A percentile compares a stretch with the other conserved stretches of the same genome.
These are phyloP conservation scores for Eutypa lata DNA, from an alignment of 2,329 filamentous ascomycete species.

Conservation along the genomic window DNA sequence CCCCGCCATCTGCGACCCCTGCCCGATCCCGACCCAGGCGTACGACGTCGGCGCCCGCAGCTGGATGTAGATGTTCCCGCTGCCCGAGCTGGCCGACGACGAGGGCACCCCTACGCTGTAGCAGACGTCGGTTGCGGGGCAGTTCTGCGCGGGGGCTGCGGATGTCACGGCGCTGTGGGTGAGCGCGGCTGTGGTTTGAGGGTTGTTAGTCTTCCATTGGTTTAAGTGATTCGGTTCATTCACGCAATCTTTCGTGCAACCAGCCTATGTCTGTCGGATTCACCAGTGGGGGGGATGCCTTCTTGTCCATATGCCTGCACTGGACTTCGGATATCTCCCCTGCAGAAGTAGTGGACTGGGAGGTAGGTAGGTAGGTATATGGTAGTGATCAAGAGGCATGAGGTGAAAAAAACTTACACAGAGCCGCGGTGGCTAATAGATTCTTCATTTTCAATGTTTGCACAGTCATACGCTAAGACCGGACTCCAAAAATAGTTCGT, in stretches of 20 bases:
- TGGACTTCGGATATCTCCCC: too few species aligned
- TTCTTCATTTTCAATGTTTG: background rate
- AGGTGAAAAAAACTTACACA: too few species aligned
- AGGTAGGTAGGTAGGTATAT: background rate
- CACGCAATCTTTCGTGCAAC: too few species aligned
- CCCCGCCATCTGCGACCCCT: conserved; percentile 51
- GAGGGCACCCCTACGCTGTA: conserved; percentile 55
- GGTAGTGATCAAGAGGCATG: too few species aligned
- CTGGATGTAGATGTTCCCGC: conserved; percentile 60
- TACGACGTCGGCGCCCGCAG: conserved; percentile 52
- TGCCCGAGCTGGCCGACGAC: conserved; percentile 41
- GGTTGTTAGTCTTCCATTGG: conserved; percentile 2
- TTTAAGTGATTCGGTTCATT: too few species aligned
- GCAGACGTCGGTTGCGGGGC: conserved; percentile 45
- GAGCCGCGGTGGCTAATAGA: background rate
- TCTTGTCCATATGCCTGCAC: background rate
- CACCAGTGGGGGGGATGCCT: background rate
- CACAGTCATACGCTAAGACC: background rate
- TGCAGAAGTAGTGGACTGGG: too few species aligned
- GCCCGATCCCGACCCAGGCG: conserved; percentile 57
- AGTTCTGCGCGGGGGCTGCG: conserved; percentile 33
- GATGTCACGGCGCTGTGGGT: conserved; percentile 19
- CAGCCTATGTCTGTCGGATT: too few species aligned
- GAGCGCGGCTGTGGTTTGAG: conserved; percentile 17
- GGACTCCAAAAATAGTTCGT: too few species aligned